Evolutionary conservation across 2,329 filamentous ascomycete genomes (phyloP), one percentile per base, ranked within the genome.

Genomic region (Ophiostoma piceae): DNA sequence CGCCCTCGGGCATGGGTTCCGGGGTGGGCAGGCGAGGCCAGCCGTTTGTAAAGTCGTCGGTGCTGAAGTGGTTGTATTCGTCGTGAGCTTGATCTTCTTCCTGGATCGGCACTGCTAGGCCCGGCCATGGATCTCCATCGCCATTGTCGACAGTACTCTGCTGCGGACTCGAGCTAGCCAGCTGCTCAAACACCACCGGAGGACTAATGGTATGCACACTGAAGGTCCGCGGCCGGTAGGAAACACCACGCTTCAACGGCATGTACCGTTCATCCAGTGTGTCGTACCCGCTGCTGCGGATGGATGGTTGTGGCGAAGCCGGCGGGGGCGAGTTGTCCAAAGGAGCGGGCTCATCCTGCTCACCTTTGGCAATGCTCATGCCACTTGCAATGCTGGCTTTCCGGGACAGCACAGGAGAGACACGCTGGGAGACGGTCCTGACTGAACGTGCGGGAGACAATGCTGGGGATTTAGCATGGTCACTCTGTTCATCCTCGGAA

Each of bases 151-250:
- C 32, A 16, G 39, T 8, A 14, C 19, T 26, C 9, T 51, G 14
- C 11, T 9, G 11, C 12, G n/a, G 12, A 14, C 3, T 16, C 8
- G 26, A n/a, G 4, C 32, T 22, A 35, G 39, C 51, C 12, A 47
- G 68, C 9, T 67, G 39, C 35, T 71, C 69, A 0, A 69, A 71
- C 1, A 57, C 35, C 5, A 39, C n/a, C 0, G 70, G 54, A 2
- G 71, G 70, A 22, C 71, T 73, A n/a, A 51, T 67, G 3, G 71
- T 73, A 60, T 71, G 68, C 14, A 72, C 71, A 29, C 72, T 71
- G 8, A 72, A 72, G 1, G 68, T 73, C n/a, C 71, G 68, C 7
- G 71, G 69, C 39, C 62, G 39, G 19, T 57, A 14, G 1, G 29
- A 6, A 14, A 32, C 39, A 1, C 64, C 19, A 2, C 41, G 14